Conservation (phyloP, 2,329 filamentous ascomycete species). For the Myriosclerotinia duriaeana region DNA sequence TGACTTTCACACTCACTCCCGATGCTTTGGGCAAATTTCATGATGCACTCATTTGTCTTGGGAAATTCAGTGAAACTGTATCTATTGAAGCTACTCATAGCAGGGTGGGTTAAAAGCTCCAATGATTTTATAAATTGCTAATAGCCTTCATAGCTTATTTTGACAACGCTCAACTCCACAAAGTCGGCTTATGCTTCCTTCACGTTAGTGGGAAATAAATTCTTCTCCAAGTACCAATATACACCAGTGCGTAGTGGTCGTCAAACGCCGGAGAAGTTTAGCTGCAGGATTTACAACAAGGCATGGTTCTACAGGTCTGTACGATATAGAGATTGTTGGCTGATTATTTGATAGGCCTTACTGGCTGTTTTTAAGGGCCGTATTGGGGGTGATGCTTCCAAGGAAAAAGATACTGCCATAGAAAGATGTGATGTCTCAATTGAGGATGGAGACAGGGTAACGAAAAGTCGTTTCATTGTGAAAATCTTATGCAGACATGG, state of each 20-base stretch:
- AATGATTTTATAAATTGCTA: conserved; percentile 18
- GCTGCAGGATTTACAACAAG: conserved; percentile 72
- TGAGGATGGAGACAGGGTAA: conserved; percentile 65
- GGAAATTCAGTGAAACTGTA: conserved; percentile 78
- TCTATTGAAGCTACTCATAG: conserved; percentile 57
- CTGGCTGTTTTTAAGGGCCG: conserved; percentile 74
- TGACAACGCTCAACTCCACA: conserved; percentile 76
- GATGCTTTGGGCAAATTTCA: conserved; percentile 70
- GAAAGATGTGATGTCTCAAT: conserved; percentile 73
- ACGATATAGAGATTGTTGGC: not conserved
- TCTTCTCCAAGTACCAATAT: conserved; percentile 73
- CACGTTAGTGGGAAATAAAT: conserved; percentile 63
- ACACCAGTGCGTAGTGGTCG: conserved; percentile 44
- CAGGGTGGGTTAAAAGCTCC: conserved; percentile 29
- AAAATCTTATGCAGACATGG: conserved; percentile 74
- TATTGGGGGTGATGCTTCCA: conserved; percentile 54
- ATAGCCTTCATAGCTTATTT: conserved; percentile 55
- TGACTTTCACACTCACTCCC: conserved; percentile 72
- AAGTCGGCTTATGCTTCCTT: conserved; percentile 78
- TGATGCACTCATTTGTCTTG: conserved; percentile 70
- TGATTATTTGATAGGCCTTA: conserved; percentile 51
- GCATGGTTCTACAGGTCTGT: conserved; percentile 42
- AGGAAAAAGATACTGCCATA: conserved; percentile 67
- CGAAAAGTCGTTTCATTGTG: conserved; percentile 70
- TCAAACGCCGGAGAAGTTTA: conserved; percentile 55